phyloP scores from a whole-genome alignment of 2,329 filamentous ascomycete species.

The Biscogniauxia sp. region DNA sequence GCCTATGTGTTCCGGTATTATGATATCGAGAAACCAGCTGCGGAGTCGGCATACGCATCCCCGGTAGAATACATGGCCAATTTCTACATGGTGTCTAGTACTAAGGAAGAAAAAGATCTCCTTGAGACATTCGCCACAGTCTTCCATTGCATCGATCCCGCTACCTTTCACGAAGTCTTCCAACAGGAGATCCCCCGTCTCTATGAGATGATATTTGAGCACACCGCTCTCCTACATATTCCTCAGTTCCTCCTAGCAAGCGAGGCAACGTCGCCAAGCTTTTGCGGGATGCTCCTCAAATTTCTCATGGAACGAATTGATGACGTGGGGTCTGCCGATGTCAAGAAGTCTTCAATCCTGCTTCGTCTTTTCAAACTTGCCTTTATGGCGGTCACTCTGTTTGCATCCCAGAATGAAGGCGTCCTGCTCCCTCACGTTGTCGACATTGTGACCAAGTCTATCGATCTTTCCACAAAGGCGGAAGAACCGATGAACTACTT shows the following conservation, averaged over 20 bases:
- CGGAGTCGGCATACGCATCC: constrained; percentile 72
- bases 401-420: constrained; percentile 91
- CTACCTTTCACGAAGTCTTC: constrained; percentile 98
- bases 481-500: constrained; percentile 99
- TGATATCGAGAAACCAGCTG: constrained; percentile 75
- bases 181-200: constrained; percentile 95
- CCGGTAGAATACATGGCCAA: constrained; percentile 92
- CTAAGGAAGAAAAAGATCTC: constrained; percentile 95
- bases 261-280: constrained; percentile 94
- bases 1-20: constrained; percentile 97
- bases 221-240: constrained; percentile 88
- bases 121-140: constrained; percentile 97
- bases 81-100: constrained; percentile 90
- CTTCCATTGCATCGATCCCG: constrained; percentile 97
- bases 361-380: constrained; percentile 94
- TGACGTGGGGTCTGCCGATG: constrained; percentile 87
- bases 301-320: constrained; percentile 97
- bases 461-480: constrained; percentile 90
- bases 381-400: constrained; percentile 98
- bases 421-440: constrained; percentile 94
- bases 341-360: constrained; percentile 89
- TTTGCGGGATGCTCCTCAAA: constrained; percentile 95
- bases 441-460: constrained; percentile 95
- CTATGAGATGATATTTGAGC: constrained; percentile 97
- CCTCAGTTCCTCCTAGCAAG: constrained; percentile 99